A percentile compares a stretch with the other conserved stretches of the same genome.
These are phyloP conservation scores for Salinomyces thailandicus DNA, from an alignment of 2,329 filamentous ascomycete species.

Conservation along the genomic window DNA sequence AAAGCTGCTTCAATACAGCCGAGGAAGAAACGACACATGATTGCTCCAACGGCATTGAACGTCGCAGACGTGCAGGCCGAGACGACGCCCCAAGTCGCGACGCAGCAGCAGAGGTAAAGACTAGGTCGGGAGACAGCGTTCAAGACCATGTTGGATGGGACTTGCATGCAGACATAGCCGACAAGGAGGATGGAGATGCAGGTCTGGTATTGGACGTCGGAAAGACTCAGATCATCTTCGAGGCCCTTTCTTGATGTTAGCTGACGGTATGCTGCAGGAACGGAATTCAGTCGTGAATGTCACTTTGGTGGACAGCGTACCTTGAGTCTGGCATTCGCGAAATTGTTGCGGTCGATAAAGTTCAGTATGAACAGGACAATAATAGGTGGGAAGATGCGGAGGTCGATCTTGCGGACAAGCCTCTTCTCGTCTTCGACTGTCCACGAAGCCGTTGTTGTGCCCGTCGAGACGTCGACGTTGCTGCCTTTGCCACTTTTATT, in stretches of 20 bases:
- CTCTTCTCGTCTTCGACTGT: slow-evolving; percentile 38
- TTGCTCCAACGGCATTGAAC: slow-evolving; percentile 12
- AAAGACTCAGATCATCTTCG: not conserved
- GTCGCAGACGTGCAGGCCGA: slow-evolving; percentile 27
- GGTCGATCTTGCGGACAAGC: slow-evolving; percentile 39
- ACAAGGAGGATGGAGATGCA: slow-evolving; percentile 1
- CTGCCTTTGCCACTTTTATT: too few species aligned
- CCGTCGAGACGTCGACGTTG: too few species aligned
- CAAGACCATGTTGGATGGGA: slow-evolving; percentile 40
- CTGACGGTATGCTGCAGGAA: too few species aligned
- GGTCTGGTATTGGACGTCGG: not conserved
- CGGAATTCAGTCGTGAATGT: too few species aligned
- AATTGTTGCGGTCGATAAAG: slow-evolving; percentile 26
- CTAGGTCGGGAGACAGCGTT: slow-evolving; percentile 28
- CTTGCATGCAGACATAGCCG: slow-evolving; percentile 17
- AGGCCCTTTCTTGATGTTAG: too few species aligned
- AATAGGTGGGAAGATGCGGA: slow-evolving; percentile 39
- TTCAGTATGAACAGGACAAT: slow-evolving; percentile 36
- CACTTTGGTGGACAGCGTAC: too few species aligned
- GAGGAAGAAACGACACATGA: slow-evolving; percentile 27
- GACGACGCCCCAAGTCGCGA: slow-evolving; percentile 32
- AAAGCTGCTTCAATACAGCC: slow-evolving; percentile 44
- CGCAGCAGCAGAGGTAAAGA: slow-evolving; percentile 30
- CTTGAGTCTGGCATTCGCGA: not conserved
- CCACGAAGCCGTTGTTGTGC: too few species aligned